Percentiles rank a stretch among this genome's conserved stretches.
Conservation (phyloP, 2,329 filamentous ascomycete species). For the Zasmidium cellare region DNA sequence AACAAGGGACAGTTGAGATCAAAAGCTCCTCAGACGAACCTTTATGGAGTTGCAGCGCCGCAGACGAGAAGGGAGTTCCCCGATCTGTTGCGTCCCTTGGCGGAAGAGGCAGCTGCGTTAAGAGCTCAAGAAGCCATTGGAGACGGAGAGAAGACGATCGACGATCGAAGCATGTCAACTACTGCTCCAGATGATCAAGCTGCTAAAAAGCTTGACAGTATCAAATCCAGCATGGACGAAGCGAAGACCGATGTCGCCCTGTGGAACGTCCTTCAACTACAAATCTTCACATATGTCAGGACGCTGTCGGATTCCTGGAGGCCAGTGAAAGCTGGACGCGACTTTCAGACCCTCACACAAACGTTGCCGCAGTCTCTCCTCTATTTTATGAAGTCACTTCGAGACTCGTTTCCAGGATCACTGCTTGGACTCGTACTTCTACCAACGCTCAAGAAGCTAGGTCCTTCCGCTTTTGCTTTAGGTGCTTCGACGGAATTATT, state of each 20-base stretch:
- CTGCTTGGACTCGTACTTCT: slow-evolving; percentile 61
- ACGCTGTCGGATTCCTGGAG: background rate
- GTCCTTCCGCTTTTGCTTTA: slow-evolving; percentile 69
- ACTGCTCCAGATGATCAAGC: background rate
- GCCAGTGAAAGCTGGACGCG: background rate
- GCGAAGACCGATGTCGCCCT: slow-evolving; percentile 64
- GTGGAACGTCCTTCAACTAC: slow-evolving; percentile 65
- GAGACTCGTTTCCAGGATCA: slow-evolving; percentile 61
- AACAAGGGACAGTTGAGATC: too few relatives aligned
- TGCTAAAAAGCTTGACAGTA: slow-evolving; percentile 39
- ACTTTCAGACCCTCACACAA: slow-evolving; percentile 12
- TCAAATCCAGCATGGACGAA: slow-evolving; percentile 56
- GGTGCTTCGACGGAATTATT: slow-evolving; percentile 71
- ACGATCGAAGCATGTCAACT: background rate
- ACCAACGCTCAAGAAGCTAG: slow-evolving; percentile 66
- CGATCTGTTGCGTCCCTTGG: slow-evolving; percentile 19
- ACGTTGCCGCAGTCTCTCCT: slow-evolving; percentile 22
- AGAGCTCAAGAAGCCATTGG: slow-evolving; percentile 5
- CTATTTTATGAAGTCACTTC: slow-evolving; percentile 29
- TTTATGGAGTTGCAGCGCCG: background rate
- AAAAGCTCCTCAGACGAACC: background rate
- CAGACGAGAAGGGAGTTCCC: slow-evolving; percentile 13
- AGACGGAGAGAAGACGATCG: background rate
- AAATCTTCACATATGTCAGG: slow-evolving; percentile 57
- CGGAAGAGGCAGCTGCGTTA: slow-evolving; percentile 19